Evolutionary conservation across 1,284 basidiomycete genomes (phyloP).

Genomic region (Cystobasidium sp.): DNA sequence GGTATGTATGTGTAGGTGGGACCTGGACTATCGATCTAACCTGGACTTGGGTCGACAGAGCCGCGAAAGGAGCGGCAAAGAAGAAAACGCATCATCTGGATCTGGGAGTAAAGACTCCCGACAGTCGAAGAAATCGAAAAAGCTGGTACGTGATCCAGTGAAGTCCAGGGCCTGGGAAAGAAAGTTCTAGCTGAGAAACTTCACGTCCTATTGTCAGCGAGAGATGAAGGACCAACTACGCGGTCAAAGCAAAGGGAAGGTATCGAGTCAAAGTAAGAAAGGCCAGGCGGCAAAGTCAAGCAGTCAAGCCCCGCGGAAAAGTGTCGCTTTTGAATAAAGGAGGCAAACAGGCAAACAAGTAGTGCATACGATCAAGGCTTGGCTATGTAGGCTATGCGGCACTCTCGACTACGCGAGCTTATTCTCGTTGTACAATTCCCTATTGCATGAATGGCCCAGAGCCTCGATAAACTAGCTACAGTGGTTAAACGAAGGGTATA

Average conservation of each 20-base stretch:
- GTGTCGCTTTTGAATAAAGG: neutral
- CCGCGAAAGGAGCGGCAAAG: neutral
- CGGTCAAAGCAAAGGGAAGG: neutral
- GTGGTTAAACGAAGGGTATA: neutral
- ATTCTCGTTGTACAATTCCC: too few species aligned
- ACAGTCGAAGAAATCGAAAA: slow-evolving; percentile 4
- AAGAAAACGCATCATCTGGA: neutral
- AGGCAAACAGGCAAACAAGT: too few species aligned
- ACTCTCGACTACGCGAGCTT: too few species aligned
- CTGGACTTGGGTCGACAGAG: neutral
- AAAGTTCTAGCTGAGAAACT: neutral
- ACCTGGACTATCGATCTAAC: neutral
- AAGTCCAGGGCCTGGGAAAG: neutral
- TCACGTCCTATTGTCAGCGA: neutral
- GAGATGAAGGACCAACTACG: slow-evolving; percentile 9
- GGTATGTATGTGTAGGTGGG: neutral
- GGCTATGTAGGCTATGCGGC: too few species aligned
- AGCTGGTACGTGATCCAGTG: neutral
- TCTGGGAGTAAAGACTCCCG: neutral
- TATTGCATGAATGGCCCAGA: too few species aligned
- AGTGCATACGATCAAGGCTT: too few species aligned
- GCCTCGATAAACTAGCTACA: slow-evolving; percentile 6
- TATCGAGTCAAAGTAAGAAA: neutral
- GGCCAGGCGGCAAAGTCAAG: neutral
- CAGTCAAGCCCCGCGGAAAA: neutral